Conservation (phyloP, 2,329 filamentous ascomycete genomes). For the Apiospora phragmitis region DNA sequence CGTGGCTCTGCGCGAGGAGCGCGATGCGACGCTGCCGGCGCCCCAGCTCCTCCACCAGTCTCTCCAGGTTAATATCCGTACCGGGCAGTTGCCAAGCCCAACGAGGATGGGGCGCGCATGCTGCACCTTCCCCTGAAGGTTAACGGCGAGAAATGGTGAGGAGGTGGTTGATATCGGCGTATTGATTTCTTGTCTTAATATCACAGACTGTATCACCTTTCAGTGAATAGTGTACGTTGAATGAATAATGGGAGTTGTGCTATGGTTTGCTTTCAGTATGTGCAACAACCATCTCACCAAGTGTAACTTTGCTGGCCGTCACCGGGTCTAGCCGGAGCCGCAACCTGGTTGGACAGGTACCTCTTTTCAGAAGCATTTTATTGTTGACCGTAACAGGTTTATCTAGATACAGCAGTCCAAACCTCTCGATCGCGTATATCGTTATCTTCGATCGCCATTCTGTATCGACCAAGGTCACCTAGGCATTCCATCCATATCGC, state of each 20-base stretch:
- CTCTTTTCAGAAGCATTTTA: too few relatives aligned
- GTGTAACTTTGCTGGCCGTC: too few relatives aligned
- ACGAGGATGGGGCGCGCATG: constrained; percentile 27
- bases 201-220: not conserved
- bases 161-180: not conserved
- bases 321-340: too few relatives aligned
- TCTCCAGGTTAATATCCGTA: constrained; percentile 54
- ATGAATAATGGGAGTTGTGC: too few relatives aligned
- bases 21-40: constrained; percentile 43
- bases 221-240: too few relatives aligned
- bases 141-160: not conserved
- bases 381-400: too few relatives aligned
- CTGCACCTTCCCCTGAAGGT: constrained; percentile 38
- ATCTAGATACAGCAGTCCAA: constrained; percentile 77
- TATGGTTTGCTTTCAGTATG: too few relatives aligned
- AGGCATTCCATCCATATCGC: constrained; percentile 95
- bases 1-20: constrained; percentile 40
- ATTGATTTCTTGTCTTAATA: not conserved
- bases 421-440: constrained; percentile 73
- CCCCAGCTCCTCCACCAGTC: constrained; percentile 51
- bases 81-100: constrained; percentile 41
- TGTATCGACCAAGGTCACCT: constrained; percentile 80
- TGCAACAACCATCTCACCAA: too few relatives aligned
- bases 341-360: too few relatives aligned
- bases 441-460: constrained; percentile 89